Percentiles rank a stretch among this genome's conserved stretches.
phyloP scores from a whole-genome alignment of 352 stramenopile genomes.

The Phytophthora fragariaefolia region DNA sequence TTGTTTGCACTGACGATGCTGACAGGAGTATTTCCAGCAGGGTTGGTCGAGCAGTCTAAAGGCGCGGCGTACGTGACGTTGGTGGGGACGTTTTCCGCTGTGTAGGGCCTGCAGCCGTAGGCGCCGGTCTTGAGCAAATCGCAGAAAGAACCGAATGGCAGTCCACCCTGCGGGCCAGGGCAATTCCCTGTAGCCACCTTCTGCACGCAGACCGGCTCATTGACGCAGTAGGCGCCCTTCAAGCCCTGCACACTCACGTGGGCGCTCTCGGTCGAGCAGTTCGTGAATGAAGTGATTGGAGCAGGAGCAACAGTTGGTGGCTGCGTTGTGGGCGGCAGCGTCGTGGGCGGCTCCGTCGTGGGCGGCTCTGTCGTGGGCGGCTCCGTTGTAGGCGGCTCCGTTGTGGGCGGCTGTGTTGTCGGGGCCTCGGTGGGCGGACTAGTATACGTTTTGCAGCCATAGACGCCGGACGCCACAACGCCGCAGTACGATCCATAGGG shows the following conservation, averaged over 20 bases:
- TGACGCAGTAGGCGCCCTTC: constrained; percentile 52
- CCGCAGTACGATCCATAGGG: constrained; percentile 46
- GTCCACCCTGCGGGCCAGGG: constrained; percentile 40
- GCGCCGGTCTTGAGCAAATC: constrained; percentile 44
- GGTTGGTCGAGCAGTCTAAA: constrained; percentile 38
- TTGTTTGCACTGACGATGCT: constrained; percentile 25
- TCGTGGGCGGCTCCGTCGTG: background rate
- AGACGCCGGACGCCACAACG: constrained; percentile 39
- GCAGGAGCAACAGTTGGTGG: constrained; percentile 10
- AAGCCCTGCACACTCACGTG: constrained; percentile 47
- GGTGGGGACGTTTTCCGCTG: constrained; percentile 27
- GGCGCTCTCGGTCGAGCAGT: constrained; percentile 18
- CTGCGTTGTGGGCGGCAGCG: background rate
- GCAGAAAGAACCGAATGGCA: constrained; percentile 53
- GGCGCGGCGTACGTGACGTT: constrained; percentile 34
- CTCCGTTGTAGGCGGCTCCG: background rate
- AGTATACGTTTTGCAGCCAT: constrained; percentile 38
- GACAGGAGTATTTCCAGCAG: constrained; percentile 32
- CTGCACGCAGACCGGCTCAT: constrained; percentile 38
- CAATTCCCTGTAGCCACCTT: constrained; percentile 44
- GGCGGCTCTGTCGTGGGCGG: constrained; percentile 2
- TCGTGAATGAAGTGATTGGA: constrained; percentile 5
- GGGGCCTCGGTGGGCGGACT: constrained; percentile 7
- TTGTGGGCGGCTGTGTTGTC: constrained; percentile 4
- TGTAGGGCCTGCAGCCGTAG: constrained; percentile 55